These are phyloP conservation scores for Rubia occidens DNA, from an alignment of 305 asterid genomes.

Conservation along the genomic window DNA sequence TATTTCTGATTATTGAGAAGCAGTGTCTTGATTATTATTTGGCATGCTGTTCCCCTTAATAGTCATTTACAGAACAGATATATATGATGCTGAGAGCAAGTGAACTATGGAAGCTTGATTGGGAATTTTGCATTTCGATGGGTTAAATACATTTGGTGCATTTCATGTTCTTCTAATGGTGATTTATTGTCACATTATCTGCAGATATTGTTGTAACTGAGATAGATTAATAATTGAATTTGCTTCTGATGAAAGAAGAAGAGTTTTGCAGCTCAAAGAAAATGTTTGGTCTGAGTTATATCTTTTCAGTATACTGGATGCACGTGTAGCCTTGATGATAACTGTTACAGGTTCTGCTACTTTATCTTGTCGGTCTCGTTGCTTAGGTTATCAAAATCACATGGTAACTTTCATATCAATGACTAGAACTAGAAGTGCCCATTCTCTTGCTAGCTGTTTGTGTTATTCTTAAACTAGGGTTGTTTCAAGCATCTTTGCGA, in stretches of 20 bases:
- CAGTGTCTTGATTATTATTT: conserved; percentile 1
- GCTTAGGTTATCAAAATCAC: neutral
- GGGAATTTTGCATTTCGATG: conserved; percentile 4
- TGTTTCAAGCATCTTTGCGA: neutral
- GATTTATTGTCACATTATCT: neutral
- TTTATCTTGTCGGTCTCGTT: neutral
- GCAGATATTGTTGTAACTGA: neutral
- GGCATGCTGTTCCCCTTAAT: conserved; percentile 19
- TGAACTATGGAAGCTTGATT: conserved; percentile 10
- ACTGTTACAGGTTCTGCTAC: neutral
- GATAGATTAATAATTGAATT: conserved; percentile 3
- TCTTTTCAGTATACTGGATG: neutral
- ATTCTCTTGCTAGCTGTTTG: neutral
- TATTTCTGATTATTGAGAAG: neutral
- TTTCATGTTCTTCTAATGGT: neutral
- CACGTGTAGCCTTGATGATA: neutral
- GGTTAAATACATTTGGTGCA: neutral
- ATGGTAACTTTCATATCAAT: neutral
- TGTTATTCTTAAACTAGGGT: neutral
- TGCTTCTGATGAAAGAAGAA: neutral
- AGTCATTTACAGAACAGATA: conserved; percentile 23
- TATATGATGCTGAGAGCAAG: conserved; percentile 37
- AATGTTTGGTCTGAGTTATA: neutral
- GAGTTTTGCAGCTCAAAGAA: neutral
- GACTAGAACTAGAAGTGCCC: neutral